Evolutionary conservation across 2,329 filamentous ascomycete genomes (phyloP), one percentile per base, ranked within the genome.

Genomic region (Pseudopyrenochaeta lycopersici): DNA sequence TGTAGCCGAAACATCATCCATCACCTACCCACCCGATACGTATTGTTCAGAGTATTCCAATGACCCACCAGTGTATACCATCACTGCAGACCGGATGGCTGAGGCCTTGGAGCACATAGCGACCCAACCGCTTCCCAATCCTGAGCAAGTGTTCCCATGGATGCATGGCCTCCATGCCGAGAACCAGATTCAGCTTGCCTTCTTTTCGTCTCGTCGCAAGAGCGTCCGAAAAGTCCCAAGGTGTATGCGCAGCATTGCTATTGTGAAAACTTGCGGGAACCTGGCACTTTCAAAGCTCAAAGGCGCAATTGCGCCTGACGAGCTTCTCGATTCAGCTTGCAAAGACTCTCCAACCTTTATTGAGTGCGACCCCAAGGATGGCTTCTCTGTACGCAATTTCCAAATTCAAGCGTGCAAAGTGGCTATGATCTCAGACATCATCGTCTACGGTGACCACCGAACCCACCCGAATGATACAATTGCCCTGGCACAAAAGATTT

Each of bases 321-420:
- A 98, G 75, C 82, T 98, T 39, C 76, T 98, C 52, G 82, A 86
- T 32, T 52, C 60, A 1, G 56, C 75, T 2, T 71, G 68, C n/a
- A 71, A 76, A n/a, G 76, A 80, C 11, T 76, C 77, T 14, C 77
- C 84, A 39, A 82, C 87, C 18, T 97, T 99, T 70, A 79, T 92
- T 56, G 91, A 96, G 38, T 84, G 89, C 35, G 95, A 99, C 70
- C 95, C 95, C 1, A 85, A 81, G 50, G 91, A 96, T 62, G 95
- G 95, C 7, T 98, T 98, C 72, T 97, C 92, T 4, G 93, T 98
- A 38, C 87, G 95, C 40, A 98, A 98, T 74, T 99, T 99, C 71
- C 94, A 98, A 67, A 98, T 98, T 33, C 95, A 99, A 75, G 85
- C 91, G 0, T 90, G 90, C 53, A 99, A 99, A 75, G 81, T 91